Evolutionary conservation across 2,329 filamentous ascomycete species (phyloP).

Genomic region (Zymoseptoria brevis): DNA sequence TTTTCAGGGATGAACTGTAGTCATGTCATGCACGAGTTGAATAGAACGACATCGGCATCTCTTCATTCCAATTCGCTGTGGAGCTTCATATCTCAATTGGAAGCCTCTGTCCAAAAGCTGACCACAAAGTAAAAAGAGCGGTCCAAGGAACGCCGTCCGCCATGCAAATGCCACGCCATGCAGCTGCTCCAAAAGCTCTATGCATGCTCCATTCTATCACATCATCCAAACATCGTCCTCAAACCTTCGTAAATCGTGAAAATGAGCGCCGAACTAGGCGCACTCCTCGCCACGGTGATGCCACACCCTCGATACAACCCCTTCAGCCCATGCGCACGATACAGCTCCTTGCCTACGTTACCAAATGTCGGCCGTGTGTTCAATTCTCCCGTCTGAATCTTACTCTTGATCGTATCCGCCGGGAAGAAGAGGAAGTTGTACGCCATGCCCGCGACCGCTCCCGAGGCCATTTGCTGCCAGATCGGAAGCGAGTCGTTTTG

Average conservation of each 20-base stretch:
- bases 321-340: conserved; percentile 69
- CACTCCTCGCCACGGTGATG: conserved; percentile 79
- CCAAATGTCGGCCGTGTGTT: conserved; percentile 56
- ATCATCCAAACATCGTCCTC: conserved; percentile 52
- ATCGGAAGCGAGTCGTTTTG: conserved; percentile 55
- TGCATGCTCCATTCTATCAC: not conserved
- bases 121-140: not conserved
- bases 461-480: conserved; percentile 80
- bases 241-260: conserved; percentile 91
- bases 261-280: conserved; percentile 95
- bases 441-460: conserved; percentile 78
- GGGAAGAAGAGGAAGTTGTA: conserved; percentile 99
- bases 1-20: conserved; percentile 22
- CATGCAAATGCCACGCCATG: not conserved
- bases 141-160: not conserved
- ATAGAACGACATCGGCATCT: not conserved
- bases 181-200: not conserved
- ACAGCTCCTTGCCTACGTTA: conserved; percentile 64
- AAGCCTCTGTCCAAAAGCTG: not conserved
- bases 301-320: conserved; percentile 92
- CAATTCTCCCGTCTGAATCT: conserved; percentile 80
- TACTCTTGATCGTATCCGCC: conserved; percentile 92
- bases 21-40: not conserved
- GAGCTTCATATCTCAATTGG: not conserved
- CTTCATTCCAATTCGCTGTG: not conserved